Evolutionary conservation across 495 filamentous ascomycete genomes (phyloP).

Genomic region (Apiosordaria backusii): DNA sequence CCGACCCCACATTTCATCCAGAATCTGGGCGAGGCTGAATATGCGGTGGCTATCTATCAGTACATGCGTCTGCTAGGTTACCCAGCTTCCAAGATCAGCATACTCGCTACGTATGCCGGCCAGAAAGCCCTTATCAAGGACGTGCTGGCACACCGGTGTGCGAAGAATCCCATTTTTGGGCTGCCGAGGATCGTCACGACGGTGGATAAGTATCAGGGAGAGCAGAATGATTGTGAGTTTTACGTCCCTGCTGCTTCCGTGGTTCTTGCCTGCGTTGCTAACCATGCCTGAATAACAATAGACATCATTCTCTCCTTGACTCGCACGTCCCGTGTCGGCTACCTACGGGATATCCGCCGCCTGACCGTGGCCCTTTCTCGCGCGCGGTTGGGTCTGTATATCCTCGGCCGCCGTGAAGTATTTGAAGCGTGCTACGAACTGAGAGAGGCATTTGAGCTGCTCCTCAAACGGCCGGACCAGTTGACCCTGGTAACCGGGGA

Average conservation of each 20-base stretch:
- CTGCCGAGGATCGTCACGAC: conserved; percentile 87
- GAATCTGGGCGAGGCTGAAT: conserved; percentile 96
- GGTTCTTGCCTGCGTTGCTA: not conserved
- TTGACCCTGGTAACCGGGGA: conserved; percentile 78
- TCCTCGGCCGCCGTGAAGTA: conserved; percentile 83
- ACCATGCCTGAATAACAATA: conserved; percentile 32
- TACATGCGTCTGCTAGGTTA: conserved; percentile 98
- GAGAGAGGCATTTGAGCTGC: conserved; percentile 71
- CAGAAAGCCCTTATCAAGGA: conserved; percentile 88
- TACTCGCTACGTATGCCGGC: conserved; percentile 93
- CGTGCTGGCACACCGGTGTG: conserved; percentile 81
- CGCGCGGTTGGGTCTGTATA: conserved; percentile 86
- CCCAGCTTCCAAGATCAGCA: conserved; percentile 84
- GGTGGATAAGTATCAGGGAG: conserved; percentile 97
- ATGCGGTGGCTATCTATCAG: conserved; percentile 90
- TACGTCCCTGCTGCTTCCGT: not conserved
- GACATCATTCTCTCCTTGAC: conserved; percentile 91
- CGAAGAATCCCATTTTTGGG: conserved; percentile 79
- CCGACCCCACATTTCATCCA: conserved; percentile 96
- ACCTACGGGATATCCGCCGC: conserved; percentile 87
- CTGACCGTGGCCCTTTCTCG: conserved; percentile 96
- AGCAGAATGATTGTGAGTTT: conserved; percentile 94
- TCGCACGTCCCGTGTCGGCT: conserved; percentile 84
- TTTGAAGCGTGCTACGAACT: conserved; percentile 90
- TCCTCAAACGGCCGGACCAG: conserved; percentile 71